Conservation (phyloP, 1,284 basidiomycete species). For the Fistulina hepatica region DNA sequence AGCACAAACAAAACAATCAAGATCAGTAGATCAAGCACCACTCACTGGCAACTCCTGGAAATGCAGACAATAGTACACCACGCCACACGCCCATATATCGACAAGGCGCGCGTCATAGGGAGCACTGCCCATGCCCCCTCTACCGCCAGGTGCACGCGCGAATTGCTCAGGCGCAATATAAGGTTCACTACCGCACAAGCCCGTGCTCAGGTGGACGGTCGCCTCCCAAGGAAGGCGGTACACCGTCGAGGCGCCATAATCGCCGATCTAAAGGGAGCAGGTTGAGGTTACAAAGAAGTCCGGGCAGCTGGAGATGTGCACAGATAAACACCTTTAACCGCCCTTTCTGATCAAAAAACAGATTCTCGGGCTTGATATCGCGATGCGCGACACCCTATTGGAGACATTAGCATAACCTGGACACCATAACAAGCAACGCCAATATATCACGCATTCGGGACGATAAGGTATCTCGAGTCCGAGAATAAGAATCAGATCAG, state of each 20-base stretch:
- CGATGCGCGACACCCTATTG: slow-evolving; percentile 96
- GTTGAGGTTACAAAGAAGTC: too few species aligned
- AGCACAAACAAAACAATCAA: too few species aligned
- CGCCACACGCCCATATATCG: slow-evolving; percentile 94
- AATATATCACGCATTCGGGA: too few species aligned
- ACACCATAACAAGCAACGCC: too few species aligned
- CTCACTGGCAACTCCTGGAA: slow-evolving; percentile 96
- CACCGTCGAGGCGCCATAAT: slow-evolving; percentile 97
- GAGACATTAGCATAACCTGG: too few species aligned
- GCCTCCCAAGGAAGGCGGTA: slow-evolving; percentile 98
- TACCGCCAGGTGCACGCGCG: slow-evolving; percentile 61
- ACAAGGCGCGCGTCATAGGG: slow-evolving; percentile 97
- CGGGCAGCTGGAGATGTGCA: slow-evolving; percentile 2
- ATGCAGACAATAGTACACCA: slow-evolving; percentile 98
- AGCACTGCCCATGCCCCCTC: too few species aligned
- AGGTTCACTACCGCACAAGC: slow-evolving; percentile 93
- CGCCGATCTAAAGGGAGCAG: slow-evolving; percentile 77
- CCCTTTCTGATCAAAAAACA: slow-evolving; percentile 88
- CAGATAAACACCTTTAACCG: slow-evolving; percentile 70
- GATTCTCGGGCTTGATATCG: slow-evolving; percentile 96
- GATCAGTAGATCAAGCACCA: too few species aligned
- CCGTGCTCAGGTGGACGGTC: slow-evolving; percentile 94
- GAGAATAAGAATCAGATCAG: too few species aligned
- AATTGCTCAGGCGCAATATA: slow-evolving; percentile 99
- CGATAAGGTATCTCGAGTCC: too few species aligned